These are phyloP conservation scores for Mucor lusitanicus DNA, from an alignment of 371 early-diverging fungal genomes.

Conservation along the genomic window DNA sequence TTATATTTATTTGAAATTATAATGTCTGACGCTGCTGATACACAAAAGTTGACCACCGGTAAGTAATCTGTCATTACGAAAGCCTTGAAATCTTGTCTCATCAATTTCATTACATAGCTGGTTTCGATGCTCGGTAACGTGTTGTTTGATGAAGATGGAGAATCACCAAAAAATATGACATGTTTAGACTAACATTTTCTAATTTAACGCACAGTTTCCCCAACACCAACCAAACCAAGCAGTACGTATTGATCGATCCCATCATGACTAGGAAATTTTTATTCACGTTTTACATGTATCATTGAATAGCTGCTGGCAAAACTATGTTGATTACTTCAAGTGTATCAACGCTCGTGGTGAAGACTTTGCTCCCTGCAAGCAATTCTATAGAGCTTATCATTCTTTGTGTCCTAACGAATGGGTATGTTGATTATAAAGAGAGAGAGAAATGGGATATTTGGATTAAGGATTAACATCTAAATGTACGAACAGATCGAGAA, in stretches of 20 bases:
- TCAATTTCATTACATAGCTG: constrained; percentile 30
- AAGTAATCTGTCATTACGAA: neutral
- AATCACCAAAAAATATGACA: neutral
- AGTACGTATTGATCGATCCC: constrained; percentile 22
- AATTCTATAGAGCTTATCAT: constrained; percentile 77
- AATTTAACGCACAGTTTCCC: constrained; percentile 71
- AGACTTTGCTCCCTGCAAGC: constrained; percentile 86
- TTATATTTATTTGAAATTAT: constrained; percentile 16
- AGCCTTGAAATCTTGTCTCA: neutral
- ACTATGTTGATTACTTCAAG: constrained; percentile 93
- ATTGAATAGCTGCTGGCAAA: constrained; percentile 80
- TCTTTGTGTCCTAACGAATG: constrained; percentile 87
- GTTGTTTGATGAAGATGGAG: neutral
- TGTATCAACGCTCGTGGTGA: constrained; percentile 87
- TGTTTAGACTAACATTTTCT: neutral
- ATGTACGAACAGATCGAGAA: constrained; percentile 61
- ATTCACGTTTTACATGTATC: neutral
- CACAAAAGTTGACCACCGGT: constrained; percentile 35
- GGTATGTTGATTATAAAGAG: constrained; percentile 59
- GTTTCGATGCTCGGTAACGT: constrained; percentile 60
- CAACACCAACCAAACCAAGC: constrained; percentile 95
- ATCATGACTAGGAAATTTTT: neutral
- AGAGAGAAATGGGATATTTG: neutral
- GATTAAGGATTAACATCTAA: neutral
- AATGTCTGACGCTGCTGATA: constrained; percentile 37